Base-by-base conservation (phyloP, 2,329 filamentous ascomycete genomes). In the Fulvia fulva region DNA sequence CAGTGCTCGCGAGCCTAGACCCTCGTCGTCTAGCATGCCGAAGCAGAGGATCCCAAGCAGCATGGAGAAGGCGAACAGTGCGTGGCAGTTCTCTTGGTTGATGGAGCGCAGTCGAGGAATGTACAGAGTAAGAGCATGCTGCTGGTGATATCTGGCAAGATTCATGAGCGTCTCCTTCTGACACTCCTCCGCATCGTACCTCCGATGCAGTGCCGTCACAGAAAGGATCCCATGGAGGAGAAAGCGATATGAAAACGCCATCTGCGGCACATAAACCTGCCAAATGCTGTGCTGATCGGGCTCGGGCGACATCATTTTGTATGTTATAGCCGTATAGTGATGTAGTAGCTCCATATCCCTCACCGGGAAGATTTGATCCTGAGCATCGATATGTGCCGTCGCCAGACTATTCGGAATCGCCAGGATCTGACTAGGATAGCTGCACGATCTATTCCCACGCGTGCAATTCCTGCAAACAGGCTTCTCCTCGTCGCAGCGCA, bases 331-430 rank as follows among this genome's bases (percentile, higher is more conserved):
- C 0, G 65, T 66, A 53, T 63, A 67, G 37, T 67, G 61, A 30
- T 67, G 65, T 8, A 67, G 59, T 6, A 67, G 56, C 43, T 67
- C 64, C 58, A 67, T 63, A 21, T 66, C 64, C 22, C 63, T 61
- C 3, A 61, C 1, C 1, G 63, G 62, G 25, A 64, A 64, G 45
- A 64, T 51, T 19, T 52, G 51, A 6, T 64, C 55, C 32, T 61
- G 58, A 9, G 26, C 23, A 25, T 57, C 53, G 3, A 45, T 25
- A 4, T 54, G 47, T 23, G 45, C 34, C 4, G 51, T 32, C 11
- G 52, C 34, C 25, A 61, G 28, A 4, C 44, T 54, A 41, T 44
- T 45, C 5, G 51, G 51, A 7, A 54, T 45, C 12, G 41, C 51
- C 19, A 46, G 57, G 47, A 50, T 34, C 41, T 65, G 63, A 30